Evolutionary conservation across 2,329 filamentous ascomycete species (phyloP), one percentile per base, ranked within the genome.

Genomic region (Pseudonectria foliicola): DNA sequence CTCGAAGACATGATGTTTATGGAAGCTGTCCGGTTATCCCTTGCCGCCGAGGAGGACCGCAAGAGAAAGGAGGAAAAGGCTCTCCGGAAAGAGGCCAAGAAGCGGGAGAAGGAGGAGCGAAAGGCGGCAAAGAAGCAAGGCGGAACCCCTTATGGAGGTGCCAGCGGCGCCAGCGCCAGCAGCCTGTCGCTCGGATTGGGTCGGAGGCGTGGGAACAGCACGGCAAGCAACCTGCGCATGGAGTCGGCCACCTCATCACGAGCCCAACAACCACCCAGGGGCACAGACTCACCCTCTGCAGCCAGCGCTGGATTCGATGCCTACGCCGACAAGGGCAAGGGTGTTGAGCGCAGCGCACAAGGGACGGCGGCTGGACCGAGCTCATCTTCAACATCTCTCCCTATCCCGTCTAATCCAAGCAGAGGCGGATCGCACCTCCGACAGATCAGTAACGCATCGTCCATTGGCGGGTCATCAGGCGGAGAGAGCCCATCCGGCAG

Each of bases 1-100:
- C 71, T 96, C 0, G 92, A 98, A 57, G 90, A 95, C 31, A 85
- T 98, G 68, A 98, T 98, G 92, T 88, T 96, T 70, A 87, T 92
- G 71, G 92, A 98, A 59, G 92, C 92, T 1, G 93, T 98, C 31
- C 74, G 92, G 26, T 61, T 95, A 21, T 95, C 88, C 31, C 68
- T 98, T n/a, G 88, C 84, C 0, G 82, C 86, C 2, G 92, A 98
- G 57, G 90, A 96, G 52, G 90, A 96, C 27, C 76, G 90, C n/a
- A 84, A 87, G 48, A 82, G 76, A 30, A 92, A 86, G 54, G 83
- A 90, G 39, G 62, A 62, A 27, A 65, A 65, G 44, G 54, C 52
- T 5, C 29, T 57, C 11, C 53, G 58, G 7, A 95, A 94, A 56
- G 84, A 92, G 39, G 81, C 82, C 2, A 95, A 94, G 66, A 87